A percentile compares a stretch with the other conserved stretches of the same genome.
Evolutionary conservation across 768 basidiomycete genomes (phyloP).

Genomic region (Psilocybe cubensis): DNA sequence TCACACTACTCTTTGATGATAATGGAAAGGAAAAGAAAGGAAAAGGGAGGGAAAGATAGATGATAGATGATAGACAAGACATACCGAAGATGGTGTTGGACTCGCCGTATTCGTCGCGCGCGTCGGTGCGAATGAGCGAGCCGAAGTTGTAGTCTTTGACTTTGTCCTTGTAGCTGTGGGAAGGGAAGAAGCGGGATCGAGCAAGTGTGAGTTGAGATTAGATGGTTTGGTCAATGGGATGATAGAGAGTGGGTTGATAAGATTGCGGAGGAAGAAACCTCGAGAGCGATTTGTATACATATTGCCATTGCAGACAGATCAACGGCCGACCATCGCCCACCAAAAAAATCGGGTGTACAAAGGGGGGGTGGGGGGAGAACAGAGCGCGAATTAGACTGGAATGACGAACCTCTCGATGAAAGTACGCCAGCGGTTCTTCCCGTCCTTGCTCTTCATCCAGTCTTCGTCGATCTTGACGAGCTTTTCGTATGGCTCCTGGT

Average conservation of each 20-base stretch:
- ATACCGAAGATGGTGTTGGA: conserved; percentile 93
- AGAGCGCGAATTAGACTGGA: neutral
- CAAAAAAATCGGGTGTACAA: neutral
- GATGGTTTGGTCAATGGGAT: too few species aligned
- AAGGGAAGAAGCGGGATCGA: neutral
- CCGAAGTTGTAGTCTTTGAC: conserved; percentile 97
- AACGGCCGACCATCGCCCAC: too few species aligned
- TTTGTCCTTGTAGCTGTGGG: conserved; percentile 79
- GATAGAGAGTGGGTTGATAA: too few species aligned
- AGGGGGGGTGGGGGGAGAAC: neutral
- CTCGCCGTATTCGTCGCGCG: conserved; percentile 83
- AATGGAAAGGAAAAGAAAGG: neutral
- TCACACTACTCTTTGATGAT: too few species aligned
- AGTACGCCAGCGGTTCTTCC: conserved; percentile 89
- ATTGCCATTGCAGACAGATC: too few species aligned
- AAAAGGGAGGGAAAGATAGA: neutral
- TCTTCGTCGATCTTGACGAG: conserved; percentile 79
- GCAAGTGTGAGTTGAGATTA: too few species aligned
- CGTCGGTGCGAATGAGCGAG: conserved; percentile 85
- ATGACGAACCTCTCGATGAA: conserved; percentile 81
- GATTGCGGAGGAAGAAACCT: too few species aligned
- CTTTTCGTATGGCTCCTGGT: conserved; percentile 47
- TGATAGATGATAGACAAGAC: conserved; percentile 19
- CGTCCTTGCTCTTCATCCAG: conserved; percentile 85
- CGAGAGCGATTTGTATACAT: too few species aligned